A percentile compares a stretch with the other conserved stretches of the same genome.
These are phyloP conservation scores for Lactuca sativa DNA, from an alignment of 129 eudicot species.

Conservation along the genomic window DNA sequence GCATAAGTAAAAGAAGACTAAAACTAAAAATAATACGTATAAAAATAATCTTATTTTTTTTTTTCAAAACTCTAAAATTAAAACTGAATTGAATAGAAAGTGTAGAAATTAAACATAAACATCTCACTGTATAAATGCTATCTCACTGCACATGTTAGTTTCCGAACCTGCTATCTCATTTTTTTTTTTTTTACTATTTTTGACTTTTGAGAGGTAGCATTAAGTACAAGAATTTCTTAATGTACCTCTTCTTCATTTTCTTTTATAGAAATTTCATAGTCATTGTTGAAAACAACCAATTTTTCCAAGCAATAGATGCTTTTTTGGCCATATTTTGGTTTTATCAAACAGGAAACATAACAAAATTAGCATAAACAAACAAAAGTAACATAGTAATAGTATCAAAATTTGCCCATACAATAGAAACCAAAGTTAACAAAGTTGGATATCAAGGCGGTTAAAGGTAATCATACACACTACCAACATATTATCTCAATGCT, in stretches of 20 bases:
- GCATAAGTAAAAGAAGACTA: too few relatives aligned
- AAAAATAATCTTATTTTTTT: too few relatives aligned
- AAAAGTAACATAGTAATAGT: background rate
- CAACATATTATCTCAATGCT: too few relatives aligned
- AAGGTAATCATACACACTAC: background rate
- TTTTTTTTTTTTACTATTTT: background rate
- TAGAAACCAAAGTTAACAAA: too few relatives aligned
- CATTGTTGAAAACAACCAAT: slow-evolving; percentile 35
- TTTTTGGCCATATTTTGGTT: slow-evolving; percentile 56
- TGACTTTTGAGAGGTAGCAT: background rate
- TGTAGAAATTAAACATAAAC: too few relatives aligned
- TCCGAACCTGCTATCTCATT: too few relatives aligned
- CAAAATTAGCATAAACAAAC: background rate
- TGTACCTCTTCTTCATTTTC: slow-evolving; percentile 55
- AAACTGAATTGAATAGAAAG: too few relatives aligned
- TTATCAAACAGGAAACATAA: slow-evolving; percentile 1
- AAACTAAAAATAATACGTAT: too few relatives aligned
- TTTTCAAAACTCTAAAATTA: too few relatives aligned
- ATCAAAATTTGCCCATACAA: background rate
- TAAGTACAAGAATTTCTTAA: background rate
- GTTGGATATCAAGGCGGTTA: background rate
- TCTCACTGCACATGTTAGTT: too few relatives aligned
- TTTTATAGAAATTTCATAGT: slow-evolving; percentile 25
- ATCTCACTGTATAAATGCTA: too few relatives aligned
- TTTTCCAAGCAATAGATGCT: slow-evolving; percentile 50